Evolutionary conservation across 2,329 filamentous ascomycete species (phyloP), one percentile per base, ranked within the genome.

Genomic region (Verticillium dahliae): DNA sequence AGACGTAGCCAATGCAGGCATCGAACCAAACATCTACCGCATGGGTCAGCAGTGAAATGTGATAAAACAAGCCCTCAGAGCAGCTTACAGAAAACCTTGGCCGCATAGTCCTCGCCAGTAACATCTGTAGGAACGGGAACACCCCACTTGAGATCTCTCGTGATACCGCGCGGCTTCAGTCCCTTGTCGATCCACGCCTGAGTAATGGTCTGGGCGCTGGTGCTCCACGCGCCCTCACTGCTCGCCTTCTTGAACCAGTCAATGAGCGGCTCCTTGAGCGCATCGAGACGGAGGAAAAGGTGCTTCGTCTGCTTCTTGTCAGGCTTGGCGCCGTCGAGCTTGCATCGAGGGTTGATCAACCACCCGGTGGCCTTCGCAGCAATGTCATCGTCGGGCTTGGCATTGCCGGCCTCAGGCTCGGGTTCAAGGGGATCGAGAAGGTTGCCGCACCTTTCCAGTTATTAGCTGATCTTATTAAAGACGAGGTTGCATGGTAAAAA

Each of bases 131-230:
- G 82, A 56, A 85, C 81, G 3, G 82, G 82, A 15, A 85, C 82
- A 71, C 94, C 94, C 94, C 94, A 97, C 73, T 90, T 93, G 63
- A 97, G 80, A 79, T 98, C 94, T 73, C 94, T 82, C 13, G 94
- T 97, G 73, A 98, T 98, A 66, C 91, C 91, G 68, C 94, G 88
- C 57, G 89, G 88, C 73, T 94, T 88, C 62, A 98, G 79, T 6
- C 94, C 94, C 79, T 94, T 89, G 62, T 88, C 86, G 64, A 96
- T 78, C 91, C 91, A 95, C 4, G 87, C 86, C 70, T 90, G 85
- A 15, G 91, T 93, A 68, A 95, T 95, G 65, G 85, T 82, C 62
- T 87, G 79, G 60, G 89, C 89, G 71, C 94, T 95, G 59, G 84
- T 79, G 62, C 87, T 89, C 91, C 91, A 95, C 50, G 80, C 82